A percentile compares a stretch with the other conserved stretches of the same genome.
These are phyloP conservation scores for Platanus orientalis DNA, from an alignment of 164 flowering plant genomes.

Conservation along the genomic window DNA sequence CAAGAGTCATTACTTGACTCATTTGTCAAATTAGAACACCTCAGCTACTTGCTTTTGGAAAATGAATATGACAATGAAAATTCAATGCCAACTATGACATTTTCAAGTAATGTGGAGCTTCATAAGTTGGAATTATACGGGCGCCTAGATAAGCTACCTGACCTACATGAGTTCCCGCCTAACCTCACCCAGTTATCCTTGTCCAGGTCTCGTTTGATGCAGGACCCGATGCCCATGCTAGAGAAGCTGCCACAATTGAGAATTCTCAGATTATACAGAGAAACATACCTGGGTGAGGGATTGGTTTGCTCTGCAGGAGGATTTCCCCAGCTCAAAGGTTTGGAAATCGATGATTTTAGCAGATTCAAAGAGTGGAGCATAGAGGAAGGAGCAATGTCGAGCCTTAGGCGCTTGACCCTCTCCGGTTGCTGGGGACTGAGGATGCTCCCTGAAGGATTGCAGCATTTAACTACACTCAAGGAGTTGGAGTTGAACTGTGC, in stretches of 20 bases:
- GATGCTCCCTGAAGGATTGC: not conserved
- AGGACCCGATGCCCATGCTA: not conserved
- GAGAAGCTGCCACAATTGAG: not conserved
- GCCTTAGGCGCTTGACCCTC: not conserved
- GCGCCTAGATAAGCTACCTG: not conserved
- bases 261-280: not conserved
- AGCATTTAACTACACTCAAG: no score
- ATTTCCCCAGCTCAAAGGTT: not conserved
- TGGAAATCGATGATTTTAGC: not conserved
- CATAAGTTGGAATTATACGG: not conserved
- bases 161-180: not conserved
- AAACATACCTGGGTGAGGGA: not conserved
- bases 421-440: not conserved
- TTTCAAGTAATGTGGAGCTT: not conserved
- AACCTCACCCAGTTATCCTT: not conserved
- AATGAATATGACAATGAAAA: not conserved
- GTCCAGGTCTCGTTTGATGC: not conserved
- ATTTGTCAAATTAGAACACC: not conserved
- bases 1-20: not conserved
- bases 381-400: not conserved
- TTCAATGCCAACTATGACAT: not conserved
- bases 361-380: not conserved
- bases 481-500: not conserved
- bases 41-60: not conserved
- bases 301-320: no score